Conservation (phyloP, 2,329 filamentous ascomycete genomes). For the Ceratocystis cubensis region DNA sequence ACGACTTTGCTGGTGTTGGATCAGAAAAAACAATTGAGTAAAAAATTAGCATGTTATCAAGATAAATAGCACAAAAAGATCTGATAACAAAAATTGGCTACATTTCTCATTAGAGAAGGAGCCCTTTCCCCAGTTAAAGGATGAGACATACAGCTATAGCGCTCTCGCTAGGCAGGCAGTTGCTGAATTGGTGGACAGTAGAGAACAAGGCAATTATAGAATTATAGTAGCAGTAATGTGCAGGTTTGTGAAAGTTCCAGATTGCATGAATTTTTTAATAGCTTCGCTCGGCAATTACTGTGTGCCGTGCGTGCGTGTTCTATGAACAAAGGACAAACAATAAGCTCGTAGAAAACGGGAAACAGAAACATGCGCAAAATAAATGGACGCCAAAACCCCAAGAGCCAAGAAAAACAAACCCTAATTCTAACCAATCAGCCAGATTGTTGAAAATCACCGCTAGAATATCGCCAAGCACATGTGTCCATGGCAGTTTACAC, state of each 20-base stretch:
- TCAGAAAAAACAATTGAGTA: not conserved
- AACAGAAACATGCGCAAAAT: not conserved
- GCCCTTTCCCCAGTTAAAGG: not conserved
- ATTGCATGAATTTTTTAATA: not conserved
- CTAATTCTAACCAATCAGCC: not conserved
- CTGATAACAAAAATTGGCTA: not conserved
- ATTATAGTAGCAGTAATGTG: too few species aligned
- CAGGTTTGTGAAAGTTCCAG: not conserved
- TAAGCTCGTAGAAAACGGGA: not conserved
- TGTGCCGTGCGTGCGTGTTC: not conserved
- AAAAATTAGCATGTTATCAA: not conserved
- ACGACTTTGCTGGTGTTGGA: not conserved
- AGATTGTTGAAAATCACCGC: not conserved
- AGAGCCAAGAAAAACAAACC: not conserved
- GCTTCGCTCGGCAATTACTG: not conserved
- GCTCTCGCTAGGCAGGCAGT: not conserved
- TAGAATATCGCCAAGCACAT: not conserved
- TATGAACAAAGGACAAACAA: not conserved
- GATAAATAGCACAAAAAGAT: not conserved
- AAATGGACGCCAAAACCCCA: constrained; percentile 5
- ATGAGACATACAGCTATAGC: not conserved
- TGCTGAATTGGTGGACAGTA: not conserved
- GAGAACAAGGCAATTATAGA: too few species aligned
- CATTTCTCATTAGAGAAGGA: not conserved
- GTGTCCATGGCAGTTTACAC: not conserved